phyloP scores from a whole-genome alignment of 208 protist genomes.

The Trypanosoma rangeli region DNA sequence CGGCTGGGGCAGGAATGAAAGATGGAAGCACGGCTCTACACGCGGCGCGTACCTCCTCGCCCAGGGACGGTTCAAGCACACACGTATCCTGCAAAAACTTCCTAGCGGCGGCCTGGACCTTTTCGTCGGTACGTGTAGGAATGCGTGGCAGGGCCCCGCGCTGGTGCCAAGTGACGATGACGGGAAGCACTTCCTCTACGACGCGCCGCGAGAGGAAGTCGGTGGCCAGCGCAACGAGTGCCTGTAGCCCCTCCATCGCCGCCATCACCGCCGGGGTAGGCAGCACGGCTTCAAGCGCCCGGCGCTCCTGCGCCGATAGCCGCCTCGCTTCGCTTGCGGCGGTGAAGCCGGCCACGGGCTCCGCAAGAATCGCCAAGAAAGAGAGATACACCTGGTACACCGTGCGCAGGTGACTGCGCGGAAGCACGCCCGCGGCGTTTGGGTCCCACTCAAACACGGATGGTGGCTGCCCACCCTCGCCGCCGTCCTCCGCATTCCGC shows the following conservation, averaged over 20 bases:
- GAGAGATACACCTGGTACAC: slow-evolving; percentile 81
- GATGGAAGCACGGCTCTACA: slow-evolving; percentile 7
- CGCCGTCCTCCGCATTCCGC: slow-evolving; percentile 21
- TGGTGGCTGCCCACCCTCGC: slow-evolving; percentile 4
- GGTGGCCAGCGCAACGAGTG: slow-evolving; percentile 48
- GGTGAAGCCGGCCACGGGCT: slow-evolving; percentile 58
- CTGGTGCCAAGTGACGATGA: slow-evolving; percentile 78
- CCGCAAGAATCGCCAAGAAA: slow-evolving; percentile 66
- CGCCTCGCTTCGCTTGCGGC: slow-evolving; percentile 22
- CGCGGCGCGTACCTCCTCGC: slow-evolving; percentile 5
- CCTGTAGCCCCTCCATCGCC: slow-evolving; percentile 49
- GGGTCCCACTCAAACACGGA: slow-evolving; percentile 27
- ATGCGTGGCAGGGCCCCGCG: slow-evolving; percentile 56
- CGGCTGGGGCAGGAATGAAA: not conserved
- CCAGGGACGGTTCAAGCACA: slow-evolving; percentile 11
- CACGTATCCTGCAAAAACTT: slow-evolving; percentile 25
- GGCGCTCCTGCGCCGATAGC: slow-evolving; percentile 48
- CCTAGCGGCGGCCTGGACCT: slow-evolving; percentile 35
- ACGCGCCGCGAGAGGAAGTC: slow-evolving; percentile 75
- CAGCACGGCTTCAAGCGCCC: slow-evolving; percentile 50
- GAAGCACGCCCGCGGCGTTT: slow-evolving; percentile 36
- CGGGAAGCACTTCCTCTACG: slow-evolving; percentile 74
- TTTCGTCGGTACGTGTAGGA: slow-evolving; percentile 73
- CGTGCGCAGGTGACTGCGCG: slow-evolving; percentile 75
- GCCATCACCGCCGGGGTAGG: slow-evolving; percentile 56